A percentile compares a stretch with the other conserved stretches of the same genome.
These are phyloP conservation scores for Aspergillus tanneri DNA, from an alignment of 2,329 filamentous ascomycete genomes.

Conservation along the genomic window DNA sequence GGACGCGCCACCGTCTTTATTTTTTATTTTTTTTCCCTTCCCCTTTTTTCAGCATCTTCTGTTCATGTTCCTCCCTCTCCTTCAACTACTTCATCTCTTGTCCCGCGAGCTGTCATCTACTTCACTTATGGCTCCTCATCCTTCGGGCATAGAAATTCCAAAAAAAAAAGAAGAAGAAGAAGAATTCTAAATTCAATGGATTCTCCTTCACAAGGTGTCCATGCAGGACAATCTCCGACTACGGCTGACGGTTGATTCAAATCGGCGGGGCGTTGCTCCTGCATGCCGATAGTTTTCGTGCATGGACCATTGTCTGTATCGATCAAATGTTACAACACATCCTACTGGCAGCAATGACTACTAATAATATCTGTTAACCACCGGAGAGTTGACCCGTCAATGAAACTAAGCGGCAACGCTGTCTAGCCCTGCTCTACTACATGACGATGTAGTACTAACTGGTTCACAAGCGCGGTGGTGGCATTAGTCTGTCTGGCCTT, in stretches of 20 bases:
- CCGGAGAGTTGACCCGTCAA: slow-evolving; percentile 12
- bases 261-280: slow-evolving; percentile 24
- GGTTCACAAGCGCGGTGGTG: slow-evolving; percentile 18
- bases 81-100: background rate
- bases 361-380: slow-evolving; percentile 13
- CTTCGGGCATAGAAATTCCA: background rate
- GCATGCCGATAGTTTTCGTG: slow-evolving; percentile 26
- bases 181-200: background rate
- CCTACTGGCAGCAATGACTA: slow-evolving; percentile 3
- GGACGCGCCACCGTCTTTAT: too few relatives aligned
- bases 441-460: slow-evolving; percentile 3
- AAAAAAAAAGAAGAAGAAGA: background rate
- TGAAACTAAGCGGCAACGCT: slow-evolving; percentile 16
- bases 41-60: background rate
- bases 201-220: slow-evolving; percentile 11
- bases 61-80: background rate
- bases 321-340: slow-evolving; percentile 15
- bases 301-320: slow-evolving; percentile 22
- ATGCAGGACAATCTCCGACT: slow-evolving; percentile 21
- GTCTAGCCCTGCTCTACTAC: slow-evolving; percentile 10
- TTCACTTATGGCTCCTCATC: background rate
- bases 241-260: slow-evolving; percentile 27
- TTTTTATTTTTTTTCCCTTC: background rate
- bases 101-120: background rate
- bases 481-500: slow-evolving; percentile 12